A percentile compares a stretch with the other conserved stretches of the same genome.
These are phyloP conservation scores for Saccharum spontaneum DNA, from an alignment of 176 grass and related monocot species.

Conservation along the genomic window DNA sequence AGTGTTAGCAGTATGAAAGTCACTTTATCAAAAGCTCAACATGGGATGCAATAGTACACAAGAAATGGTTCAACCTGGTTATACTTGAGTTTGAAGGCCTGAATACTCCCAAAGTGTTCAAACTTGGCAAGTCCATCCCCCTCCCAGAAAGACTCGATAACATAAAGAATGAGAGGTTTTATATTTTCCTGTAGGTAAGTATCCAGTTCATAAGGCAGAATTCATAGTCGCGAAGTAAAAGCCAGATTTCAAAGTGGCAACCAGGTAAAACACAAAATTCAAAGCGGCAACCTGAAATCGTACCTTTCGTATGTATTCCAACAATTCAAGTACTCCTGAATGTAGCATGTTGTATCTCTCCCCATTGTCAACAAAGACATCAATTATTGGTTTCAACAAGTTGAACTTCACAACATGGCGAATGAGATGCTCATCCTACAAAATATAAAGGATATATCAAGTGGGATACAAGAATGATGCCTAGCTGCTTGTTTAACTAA, in stretches of 20 bases:
- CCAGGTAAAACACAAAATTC: background rate
- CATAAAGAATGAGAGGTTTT: conserved; percentile 75
- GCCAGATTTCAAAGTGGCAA: background rate
- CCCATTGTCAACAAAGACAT: conserved; percentile 82
- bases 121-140: conserved; percentile 67
- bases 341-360: conserved; percentile 96
- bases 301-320: conserved; percentile 97
- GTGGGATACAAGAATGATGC: background rate
- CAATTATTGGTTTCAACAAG: conserved; percentile 86
- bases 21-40: conserved; percentile 12
- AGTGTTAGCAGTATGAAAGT: background rate
- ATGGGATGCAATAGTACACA: conserved; percentile 22
- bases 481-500: background rate
- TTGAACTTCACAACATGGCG: conserved; percentile 90
- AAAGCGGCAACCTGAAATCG: conserved; percentile 20
- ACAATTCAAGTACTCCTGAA: conserved; percentile 84
- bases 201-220: conserved; percentile 10
- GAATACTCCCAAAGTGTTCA: conserved; percentile 77
- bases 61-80: conserved; percentile 67
- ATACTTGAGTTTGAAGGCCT: conserved; percentile 89
- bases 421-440: conserved; percentile 94
- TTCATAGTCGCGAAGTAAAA: background rate
- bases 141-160: conserved; percentile 62
- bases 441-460: conserved; percentile 33
- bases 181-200: conserved; percentile 75